Evolutionary conservation across 441 rosid species (phyloP), one percentile per base, ranked within the genome.

Genomic region (Breynia disticha): DNA sequence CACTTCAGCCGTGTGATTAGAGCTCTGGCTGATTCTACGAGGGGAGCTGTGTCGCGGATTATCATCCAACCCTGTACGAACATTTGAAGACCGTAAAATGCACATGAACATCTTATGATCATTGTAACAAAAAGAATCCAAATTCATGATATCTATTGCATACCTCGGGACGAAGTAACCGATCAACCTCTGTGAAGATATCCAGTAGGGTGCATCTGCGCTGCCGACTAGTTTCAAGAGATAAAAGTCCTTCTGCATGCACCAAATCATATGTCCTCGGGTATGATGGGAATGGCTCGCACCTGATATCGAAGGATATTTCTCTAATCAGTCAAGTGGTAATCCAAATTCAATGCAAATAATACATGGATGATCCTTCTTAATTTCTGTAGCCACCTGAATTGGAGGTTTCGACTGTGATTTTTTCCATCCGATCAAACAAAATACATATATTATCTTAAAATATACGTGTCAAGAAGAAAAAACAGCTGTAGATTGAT

Each of bases 111-210:
- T 24, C 32, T 24, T 24, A 24, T 24, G 3, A 24, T 2, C 32
- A 24, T 2, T 24, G 32, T 24, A 24, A 24, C 7, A 2, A 24
- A 24, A 3, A 24, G 32, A 24, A 24, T 24, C 32, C 32, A 57
- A 18, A 21, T 17, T 55, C 8, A 14, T 39, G 43, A 4, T 14
- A 10, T 38, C 43, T 51, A 46, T 32, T 41, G 28, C 38, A 65
- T 91, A 87, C 99, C 97, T 94, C 99, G 7, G 99, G 97, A 48
- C 95, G 99, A 72, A 94, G 96, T 60, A 94, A 28, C 38, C 97
- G 78, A 60, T 94, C 97, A 53, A 94, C 68, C 80, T 94, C 99
- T 2, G 68, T 69, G 69, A 94, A 85, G 11, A 90, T 48, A 43
- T 80, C 85, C 47, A 77, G 72, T 61, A 72, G 42, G n/a, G 79